Percentiles rank a stretch among this genome's conserved stretches.
Evolutionary conservation across 768 basidiomycete genomes (phyloP).

Genomic region (Daedaleopsis nitida): DNA sequence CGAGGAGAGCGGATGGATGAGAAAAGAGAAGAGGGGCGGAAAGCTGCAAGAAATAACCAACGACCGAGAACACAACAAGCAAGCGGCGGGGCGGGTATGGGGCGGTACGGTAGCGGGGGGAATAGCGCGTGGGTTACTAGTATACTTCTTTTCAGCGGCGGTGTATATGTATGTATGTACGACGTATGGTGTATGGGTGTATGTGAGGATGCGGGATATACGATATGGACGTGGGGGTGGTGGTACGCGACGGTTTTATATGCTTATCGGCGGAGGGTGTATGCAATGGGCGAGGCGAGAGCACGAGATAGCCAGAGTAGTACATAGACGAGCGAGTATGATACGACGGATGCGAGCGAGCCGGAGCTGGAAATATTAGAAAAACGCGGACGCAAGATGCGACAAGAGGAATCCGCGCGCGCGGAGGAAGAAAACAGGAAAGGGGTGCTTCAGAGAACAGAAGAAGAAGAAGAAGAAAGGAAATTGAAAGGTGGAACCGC

Average conservation of each 20-base stretch:
- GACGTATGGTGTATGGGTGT: constrained; percentile 12
- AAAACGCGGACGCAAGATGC: neutral
- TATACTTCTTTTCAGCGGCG: constrained; percentile 11
- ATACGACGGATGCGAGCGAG: constrained; percentile 3
- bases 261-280: neutral
- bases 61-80: constrained; percentile 11
- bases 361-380: neutral
- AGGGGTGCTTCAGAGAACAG: neutral
- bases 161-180: constrained; percentile 5
- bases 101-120: constrained; percentile 11
- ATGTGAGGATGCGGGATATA: neutral
- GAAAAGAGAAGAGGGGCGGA: neutral
- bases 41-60: constrained; percentile 12
- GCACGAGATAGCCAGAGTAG: constrained; percentile 19
- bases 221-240: neutral
- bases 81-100: constrained; percentile 20
- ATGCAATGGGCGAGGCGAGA: constrained; percentile 16
- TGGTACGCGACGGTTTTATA: neutral
- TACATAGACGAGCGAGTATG: constrained; percentile 22
- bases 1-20: no score
- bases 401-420: neutral
- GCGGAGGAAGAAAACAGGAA: neutral
- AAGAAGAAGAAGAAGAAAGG: neutral
- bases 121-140: constrained; percentile 21
- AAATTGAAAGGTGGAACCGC: constrained; percentile 13